These are phyloP conservation scores for Aspergillus sp. DNA, from an alignment of 2,329 filamentous ascomycete species.

Conservation along the genomic window DNA sequence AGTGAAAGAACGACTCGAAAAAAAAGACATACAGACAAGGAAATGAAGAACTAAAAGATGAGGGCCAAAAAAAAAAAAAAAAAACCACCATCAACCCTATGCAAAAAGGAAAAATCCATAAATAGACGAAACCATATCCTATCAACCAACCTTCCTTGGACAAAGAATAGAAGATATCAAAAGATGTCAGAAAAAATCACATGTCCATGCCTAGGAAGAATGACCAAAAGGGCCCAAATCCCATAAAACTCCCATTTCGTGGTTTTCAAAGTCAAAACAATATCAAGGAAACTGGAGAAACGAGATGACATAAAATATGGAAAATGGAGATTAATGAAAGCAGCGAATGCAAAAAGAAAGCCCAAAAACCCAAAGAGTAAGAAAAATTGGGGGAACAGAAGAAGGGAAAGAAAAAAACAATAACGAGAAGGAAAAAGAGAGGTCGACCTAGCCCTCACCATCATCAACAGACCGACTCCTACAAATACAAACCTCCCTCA, in stretches of 20 bases:
- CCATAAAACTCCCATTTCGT: neutral
- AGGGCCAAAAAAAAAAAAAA: neutral
- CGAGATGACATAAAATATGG: neutral
- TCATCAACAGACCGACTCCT: constrained; percentile 30
- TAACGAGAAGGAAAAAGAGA: neutral
- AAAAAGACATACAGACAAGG: neutral
- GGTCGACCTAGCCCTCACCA: constrained; percentile 10
- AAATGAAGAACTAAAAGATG: neutral
- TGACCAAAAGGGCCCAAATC: neutral
- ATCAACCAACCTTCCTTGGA: no score
- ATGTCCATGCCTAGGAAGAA: no score
- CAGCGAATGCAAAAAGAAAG: neutral
- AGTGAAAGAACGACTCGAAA: neutral
- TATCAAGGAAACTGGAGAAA: constrained; percentile 3
- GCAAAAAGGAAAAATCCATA: no score
- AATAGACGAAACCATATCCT: no score
- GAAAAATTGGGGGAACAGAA: neutral
- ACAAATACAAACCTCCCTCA: constrained; percentile 14
- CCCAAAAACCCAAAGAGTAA: constrained; percentile 1
- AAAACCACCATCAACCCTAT: neutral
- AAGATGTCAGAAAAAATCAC: no score
- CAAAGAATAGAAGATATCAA: no score
- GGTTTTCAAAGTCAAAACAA: constrained; percentile 12
- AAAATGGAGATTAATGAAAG: constrained; percentile 1
- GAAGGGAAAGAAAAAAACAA: neutral